Evolutionary conservation across 169 alveolate genomes (phyloP), one percentile per base, ranked within the genome.

Genomic region (Babesia ovata): DNA sequence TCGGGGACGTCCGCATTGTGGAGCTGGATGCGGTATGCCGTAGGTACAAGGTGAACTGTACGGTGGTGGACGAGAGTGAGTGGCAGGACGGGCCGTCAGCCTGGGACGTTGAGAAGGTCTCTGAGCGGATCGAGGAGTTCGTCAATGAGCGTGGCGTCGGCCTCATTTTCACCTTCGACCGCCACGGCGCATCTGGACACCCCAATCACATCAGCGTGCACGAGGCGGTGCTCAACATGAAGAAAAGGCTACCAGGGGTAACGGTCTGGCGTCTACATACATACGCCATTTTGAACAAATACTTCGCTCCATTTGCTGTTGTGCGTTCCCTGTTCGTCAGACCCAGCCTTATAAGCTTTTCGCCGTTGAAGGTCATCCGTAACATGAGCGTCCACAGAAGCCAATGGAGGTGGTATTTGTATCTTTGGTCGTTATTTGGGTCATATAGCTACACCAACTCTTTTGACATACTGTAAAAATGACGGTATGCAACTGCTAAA

Each of bases 81-180:
- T n/a, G 33, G 13, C 58, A 13, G 52, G 90, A 83, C 65, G 86
- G 90, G 1, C 61, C 66, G 12, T 3, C 28, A 24, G 29, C 14
- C 29, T 83, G 90, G 90, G 73, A 65, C 54, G 44, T 57, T 0
- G 62, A 69, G 16, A 45, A 13, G 24, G 85, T 66, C 11, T 16
- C 59, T 19, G 39, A 56, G 10, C 46, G 61, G 29, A 26, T 83
- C 10, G 62, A 49, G 50, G 48, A 28, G n/a, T 83, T 74, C 57
- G 29, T 83, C 12, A 28, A n/a, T 29, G 75, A 48, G 11, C 33
- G 22, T 11, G 13, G 45, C 19, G n/a, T 28, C 45, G 39, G 19
- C 49, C 56, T 85, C 59, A 52, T 89, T n/a, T 70, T 89, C 49
- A 89, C 93, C 19, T 89, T 89, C 66, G 93, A 89, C 71, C 57